Percentiles rank a stretch among this genome's conserved stretches.
Conservation (phyloP, 208 protist species). For the Trypanosoma theileri region DNA sequence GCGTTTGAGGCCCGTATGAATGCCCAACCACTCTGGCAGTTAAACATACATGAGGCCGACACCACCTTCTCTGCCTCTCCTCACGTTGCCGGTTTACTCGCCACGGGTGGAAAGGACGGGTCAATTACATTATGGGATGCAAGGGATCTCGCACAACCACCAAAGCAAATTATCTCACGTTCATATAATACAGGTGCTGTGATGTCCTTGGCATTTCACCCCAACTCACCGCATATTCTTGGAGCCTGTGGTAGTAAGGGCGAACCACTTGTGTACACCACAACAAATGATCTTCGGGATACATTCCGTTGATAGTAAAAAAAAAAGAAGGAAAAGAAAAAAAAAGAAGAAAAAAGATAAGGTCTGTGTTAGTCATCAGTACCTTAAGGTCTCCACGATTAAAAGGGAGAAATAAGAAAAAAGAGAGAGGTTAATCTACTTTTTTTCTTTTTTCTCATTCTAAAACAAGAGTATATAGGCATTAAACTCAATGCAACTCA, state of each 20-base stretch:
- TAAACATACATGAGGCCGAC: slow-evolving; percentile 71
- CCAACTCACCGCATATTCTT: slow-evolving; percentile 87
- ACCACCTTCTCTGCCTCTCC: slow-evolving; percentile 77
- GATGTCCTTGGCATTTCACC: slow-evolving; percentile 81
- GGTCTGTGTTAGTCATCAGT: too few species aligned
- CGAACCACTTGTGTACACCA: slow-evolving; percentile 91
- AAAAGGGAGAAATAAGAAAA: too few species aligned
- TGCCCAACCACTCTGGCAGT: slow-evolving; percentile 48
- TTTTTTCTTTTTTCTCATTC: too few species aligned
- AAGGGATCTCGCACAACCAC: slow-evolving; percentile 31
- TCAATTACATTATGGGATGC: slow-evolving; percentile 88
- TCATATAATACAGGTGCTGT: slow-evolving; percentile 83
- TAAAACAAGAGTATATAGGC: too few species aligned
- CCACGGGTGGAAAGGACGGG: slow-evolving; percentile 89
- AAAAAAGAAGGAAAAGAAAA: slow-evolving; percentile 21
- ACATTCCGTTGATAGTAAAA: slow-evolving; percentile 38
- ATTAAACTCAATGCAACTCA: too few species aligned
- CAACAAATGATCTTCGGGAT: slow-evolving; percentile 66
- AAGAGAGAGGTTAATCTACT: too few species aligned
- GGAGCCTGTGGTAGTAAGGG: slow-evolving; percentile 75
- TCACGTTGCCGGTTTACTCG: slow-evolving; percentile 75
- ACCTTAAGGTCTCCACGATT: too few species aligned
- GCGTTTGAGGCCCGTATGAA: slow-evolving; percentile 78
- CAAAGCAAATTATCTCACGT: slow-evolving; percentile 54
- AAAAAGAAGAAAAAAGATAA: neutral